Evolutionary conservation across 345 rosid genomes (phyloP), one percentile per base, ranked within the genome.

Genomic region (Arabis hirsuta): DNA sequence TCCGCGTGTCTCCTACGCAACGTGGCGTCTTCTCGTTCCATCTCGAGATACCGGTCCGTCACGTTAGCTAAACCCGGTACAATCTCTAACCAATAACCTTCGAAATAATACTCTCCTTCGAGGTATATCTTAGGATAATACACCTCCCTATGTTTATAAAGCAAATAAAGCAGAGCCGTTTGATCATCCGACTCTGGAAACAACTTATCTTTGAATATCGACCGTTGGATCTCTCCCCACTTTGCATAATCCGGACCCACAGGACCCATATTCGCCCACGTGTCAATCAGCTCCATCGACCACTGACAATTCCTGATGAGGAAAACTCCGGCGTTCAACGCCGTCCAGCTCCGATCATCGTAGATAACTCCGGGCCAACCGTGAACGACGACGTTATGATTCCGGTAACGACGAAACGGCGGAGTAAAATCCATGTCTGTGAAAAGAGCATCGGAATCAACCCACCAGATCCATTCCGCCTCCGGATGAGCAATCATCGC

Each of bases 391-490:
- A 95, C 58, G 72, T 91, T 91, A 57, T 89, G 93, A 44, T 71
- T 47, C 62, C 71, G 78, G 67, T 95, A 95, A 34, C 96, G 82
- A 5, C 48, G 78, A 9, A 85, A 79, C 6, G 97, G 99, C 26
- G 89, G 86, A 54, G 81, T 78, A 52, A 79, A 95, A 72, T 95
- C 99, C 99, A 95, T 91, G 80, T 94, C 98, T 51, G 97, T 87
- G 85, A 94, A 79, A 55, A 82, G 36, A 12, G 98, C 99, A 68
- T 95, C 99, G 65, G 99, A 89, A 78, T 95, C 99, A 12, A 91
- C 95, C 98, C 98, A 94, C 98, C 98, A 94, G 90, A 94, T 89
- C 98, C 98, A 94, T 77, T 91, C 97, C 12, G 92, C 92, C 69
- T 94, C 98, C 42, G 99, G 99, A 78, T 95, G 99, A 51, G 97